Base-by-base conservation (phyloP, 805 yeast genomes). In the Zygoascus tannicola region DNA sequence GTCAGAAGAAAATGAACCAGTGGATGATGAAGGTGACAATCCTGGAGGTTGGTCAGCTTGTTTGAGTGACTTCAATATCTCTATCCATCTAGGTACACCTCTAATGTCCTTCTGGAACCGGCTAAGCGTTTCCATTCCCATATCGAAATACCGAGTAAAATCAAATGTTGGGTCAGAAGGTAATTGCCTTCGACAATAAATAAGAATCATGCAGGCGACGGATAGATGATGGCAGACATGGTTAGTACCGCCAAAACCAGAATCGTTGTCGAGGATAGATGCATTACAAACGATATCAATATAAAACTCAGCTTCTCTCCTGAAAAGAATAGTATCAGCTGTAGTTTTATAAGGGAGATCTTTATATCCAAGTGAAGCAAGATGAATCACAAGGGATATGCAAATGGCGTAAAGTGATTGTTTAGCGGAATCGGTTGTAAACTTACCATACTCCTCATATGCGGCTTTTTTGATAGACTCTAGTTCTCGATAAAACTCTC, bases 71-170 rank as follows among this genome's bases (percentile, higher is more conserved):
- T 15, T 33, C 5, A 33, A 21, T 3, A 33, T 18, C 18, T 35
- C 38, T n/a, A 21, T 35, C 28, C 23, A 21, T 19, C 28, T 35
- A 20, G 23, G 38, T 12, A 19, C 38, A 35, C 38, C n/a, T 4
- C 15, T 16, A 18, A 35, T 19, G 7, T 7, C 23, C 10, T 35
- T 19, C 12, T 18, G 20, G 8, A 21, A 18, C 4, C 22, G n/a
- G 14, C 14, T 12, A 19, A 35, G 38, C 8, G 18, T 19, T 35
- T 35, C 38, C 38, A 35, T 35, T 4, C 36, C 36, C 16, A 4
- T 33, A 3, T 33, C 19, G 36, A 33, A 33, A 33, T 33, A 21
- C 16, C 19, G 21, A 15, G 3, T 8, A 21, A n/a, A 12, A 12
- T 10, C 21, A 3, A 15, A 23, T 14, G 14, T 10, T 35, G 12